Percentiles rank a stretch among this genome's conserved stretches.
These are phyloP conservation scores for Melampsora medusae DNA, from an alignment of 1,284 basidiomycete species.

Conservation along the genomic window DNA sequence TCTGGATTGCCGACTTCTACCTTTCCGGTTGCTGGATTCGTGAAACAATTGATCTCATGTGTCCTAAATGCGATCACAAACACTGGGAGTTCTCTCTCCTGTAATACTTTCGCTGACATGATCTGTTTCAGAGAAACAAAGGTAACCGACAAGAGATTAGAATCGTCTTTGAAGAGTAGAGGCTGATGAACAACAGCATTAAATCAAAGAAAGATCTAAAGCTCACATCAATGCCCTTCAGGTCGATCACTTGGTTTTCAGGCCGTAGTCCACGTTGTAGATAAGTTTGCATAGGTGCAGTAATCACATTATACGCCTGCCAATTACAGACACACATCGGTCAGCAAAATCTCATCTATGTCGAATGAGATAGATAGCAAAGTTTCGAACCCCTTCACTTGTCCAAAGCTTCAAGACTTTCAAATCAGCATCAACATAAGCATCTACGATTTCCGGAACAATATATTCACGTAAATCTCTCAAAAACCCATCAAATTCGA, in stretches of 20 bases:
- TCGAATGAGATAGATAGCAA: too few relatives aligned
- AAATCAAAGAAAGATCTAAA: conserved; percentile 27
- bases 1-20: conserved; percentile 81
- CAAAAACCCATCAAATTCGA: conserved; percentile 81
- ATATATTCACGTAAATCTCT: conserved; percentile 94
- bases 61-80: conserved; percentile 91
- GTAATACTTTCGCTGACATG: conserved; percentile 77
- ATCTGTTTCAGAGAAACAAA: conserved; percentile 56
- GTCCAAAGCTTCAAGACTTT: conserved; percentile 87
- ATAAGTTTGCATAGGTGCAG: conserved; percentile 96
- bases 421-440: conserved; percentile 83
- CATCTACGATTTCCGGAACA: conserved; percentile 94
- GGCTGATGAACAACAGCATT: neutral
- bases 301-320: conserved; percentile 91
- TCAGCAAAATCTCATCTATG: conserved; percentile 11
- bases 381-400: conserved; percentile 80
- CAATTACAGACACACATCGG: conserved; percentile 8
- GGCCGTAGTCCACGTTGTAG: conserved; percentile 82
- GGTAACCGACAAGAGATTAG: neutral
- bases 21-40: conserved; percentile 74
- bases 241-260: conserved; percentile 87
- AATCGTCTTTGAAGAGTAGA: neutral
- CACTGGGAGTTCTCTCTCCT: conserved; percentile 77
- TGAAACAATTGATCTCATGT: conserved; percentile 90
- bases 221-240: conserved; percentile 86